These are phyloP conservation scores for Ophiostoma populinum DNA, from an alignment of 2,329 filamentous ascomycete species.

Conservation along the genomic window DNA sequence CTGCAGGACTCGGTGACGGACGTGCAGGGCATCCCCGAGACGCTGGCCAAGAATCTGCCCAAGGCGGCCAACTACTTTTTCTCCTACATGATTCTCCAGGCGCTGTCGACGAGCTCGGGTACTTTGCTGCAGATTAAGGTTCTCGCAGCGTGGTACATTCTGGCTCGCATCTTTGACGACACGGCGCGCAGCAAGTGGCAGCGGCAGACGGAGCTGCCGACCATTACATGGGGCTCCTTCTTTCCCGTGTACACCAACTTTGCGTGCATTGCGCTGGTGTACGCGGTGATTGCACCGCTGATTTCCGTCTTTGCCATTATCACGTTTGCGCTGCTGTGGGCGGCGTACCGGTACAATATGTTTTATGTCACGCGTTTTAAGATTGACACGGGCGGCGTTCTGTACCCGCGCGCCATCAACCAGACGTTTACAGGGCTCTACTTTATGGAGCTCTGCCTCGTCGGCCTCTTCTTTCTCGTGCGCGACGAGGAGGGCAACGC, in stretches of 20 bases:
- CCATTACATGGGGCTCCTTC: slow-evolving; percentile 78
- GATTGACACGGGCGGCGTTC: slow-evolving; percentile 76
- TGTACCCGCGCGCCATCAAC: slow-evolving; percentile 87
- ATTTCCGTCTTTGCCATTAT: slow-evolving; percentile 88
- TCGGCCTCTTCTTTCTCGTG: slow-evolving; percentile 77
- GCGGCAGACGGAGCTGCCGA: slow-evolving; percentile 60
- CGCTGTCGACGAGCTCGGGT: slow-evolving; percentile 76
- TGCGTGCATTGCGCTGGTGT: slow-evolving; percentile 79
- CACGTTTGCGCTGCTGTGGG: slow-evolving; percentile 81
- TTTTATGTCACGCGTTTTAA: slow-evolving; percentile 84
- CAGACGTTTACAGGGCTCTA: slow-evolving; percentile 92
- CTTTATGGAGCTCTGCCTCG: slow-evolving; percentile 78
- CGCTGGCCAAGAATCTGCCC: slow-evolving; percentile 65
- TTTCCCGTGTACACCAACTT: slow-evolving; percentile 97
- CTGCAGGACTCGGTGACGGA: slow-evolving; percentile 40
- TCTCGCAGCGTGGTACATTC: slow-evolving; percentile 63
- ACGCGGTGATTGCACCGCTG: slow-evolving; percentile 73
- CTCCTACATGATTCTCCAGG: slow-evolving; percentile 93
- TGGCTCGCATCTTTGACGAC: slow-evolving; percentile 66
- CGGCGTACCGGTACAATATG: slow-evolving; percentile 93
- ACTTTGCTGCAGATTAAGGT: slow-evolving; percentile 71
- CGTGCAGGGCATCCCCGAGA: slow-evolving; percentile 48
- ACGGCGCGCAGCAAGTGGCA: slow-evolving; percentile 71
- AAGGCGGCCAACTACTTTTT: slow-evolving; percentile 93
- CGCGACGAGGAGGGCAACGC: slow-evolving; percentile 33